Evolutionary conservation across 2,329 filamentous ascomycete genomes (phyloP).

Genomic region (Ramularia collo-cygni): DNA sequence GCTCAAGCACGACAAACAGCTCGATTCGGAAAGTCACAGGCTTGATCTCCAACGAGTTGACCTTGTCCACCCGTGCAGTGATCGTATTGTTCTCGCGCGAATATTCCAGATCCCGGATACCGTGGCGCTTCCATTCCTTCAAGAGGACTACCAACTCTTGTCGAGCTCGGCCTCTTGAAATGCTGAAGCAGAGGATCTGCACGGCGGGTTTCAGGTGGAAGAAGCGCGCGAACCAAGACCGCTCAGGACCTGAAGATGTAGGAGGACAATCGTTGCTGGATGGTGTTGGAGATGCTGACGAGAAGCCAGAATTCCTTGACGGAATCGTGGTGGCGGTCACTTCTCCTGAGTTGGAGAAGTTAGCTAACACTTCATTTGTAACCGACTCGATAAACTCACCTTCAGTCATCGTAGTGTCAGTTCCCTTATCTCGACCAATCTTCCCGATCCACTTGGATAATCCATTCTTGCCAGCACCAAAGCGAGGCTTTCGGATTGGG

Average conservation of each 20-base stretch:
- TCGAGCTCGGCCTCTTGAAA: slow-evolving; percentile 65
- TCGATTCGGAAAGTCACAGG: slow-evolving; percentile 83
- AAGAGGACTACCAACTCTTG: slow-evolving; percentile 71
- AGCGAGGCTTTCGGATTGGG: slow-evolving; percentile 35
- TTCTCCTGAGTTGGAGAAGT: slow-evolving; percentile 10
- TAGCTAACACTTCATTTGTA: slow-evolving; percentile 2
- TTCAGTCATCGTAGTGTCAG: slow-evolving; percentile 14
- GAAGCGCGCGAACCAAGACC: slow-evolving; percentile 83
- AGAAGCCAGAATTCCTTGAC: slow-evolving; percentile 27
- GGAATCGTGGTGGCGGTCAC: slow-evolving; percentile 18
- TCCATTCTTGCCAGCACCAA: slow-evolving; percentile 35
- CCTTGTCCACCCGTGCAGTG: slow-evolving; percentile 65
- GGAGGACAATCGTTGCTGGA: slow-evolving; percentile 43
- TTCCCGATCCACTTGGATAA: slow-evolving; percentile 49
- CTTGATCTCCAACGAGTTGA: slow-evolving; percentile 76
- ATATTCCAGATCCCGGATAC: slow-evolving; percentile 70
- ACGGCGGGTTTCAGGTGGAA: slow-evolving; percentile 82
- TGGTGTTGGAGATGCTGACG: slow-evolving; percentile 32
- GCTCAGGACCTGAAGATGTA: slow-evolving; percentile 36
- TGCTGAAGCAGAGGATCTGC: slow-evolving; percentile 66
- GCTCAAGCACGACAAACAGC: slow-evolving; percentile 82
- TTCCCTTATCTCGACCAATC: slow-evolving; percentile 34
- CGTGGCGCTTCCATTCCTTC: slow-evolving; percentile 67
- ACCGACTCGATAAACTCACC: slow-evolving; percentile 11
- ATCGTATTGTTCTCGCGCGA: slow-evolving; percentile 75